Base-by-base conservation (phyloP, 202 grass and related monocot species). In the Panicum virgatum region DNA sequence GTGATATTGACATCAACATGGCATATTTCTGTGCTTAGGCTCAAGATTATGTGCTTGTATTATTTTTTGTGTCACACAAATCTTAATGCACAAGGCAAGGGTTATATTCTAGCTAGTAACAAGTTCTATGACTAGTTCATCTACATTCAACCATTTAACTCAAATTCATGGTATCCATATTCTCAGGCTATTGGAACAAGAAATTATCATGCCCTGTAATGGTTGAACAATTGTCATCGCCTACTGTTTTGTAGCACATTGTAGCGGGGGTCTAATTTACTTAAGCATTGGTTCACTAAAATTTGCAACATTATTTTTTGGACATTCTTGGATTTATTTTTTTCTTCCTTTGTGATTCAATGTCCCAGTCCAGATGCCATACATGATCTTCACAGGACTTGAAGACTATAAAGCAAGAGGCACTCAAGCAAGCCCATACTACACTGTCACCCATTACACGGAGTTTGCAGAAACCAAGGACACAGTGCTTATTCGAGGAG, bases 371-470 rank as follows among this genome's bases (percentile, higher is more conserved):
- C 88, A 95, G 86, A 90, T 89, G 64, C 96, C 92, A 29, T 88
- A 98, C 86, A 95, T 98, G 25, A 88, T 95, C 66, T 95, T 98
- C 86, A 98, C 92, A 15, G 89, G 96, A 79, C 92, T 95, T 65
- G 92, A 98, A 80, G 96, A 98, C 86, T 98, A 95, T 53, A 98
- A 95, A 90, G 96, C 96, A 70, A 93, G 92, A 84, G 96, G 96
- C 63, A 93, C 92, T 75, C 92, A 95, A 91, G 96, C 90, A 80
- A 95, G 96, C 77, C 96, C 90, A n/a, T 93, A 95, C 62, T 93
- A 86, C 34, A 95, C 92, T 16, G 80, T 93, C 22, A 93, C 90
- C 51, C 84, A 93, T 86, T 95, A 95, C 60, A 93, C 88, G 8
- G 90, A 98, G 25, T 95, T 93, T 72, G 82, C 88, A 62, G 87